Evolutionary conservation across 495 filamentous ascomycete species (phyloP), one percentile per base, ranked within the genome.

Genomic region (Massariosphaeria phaeospora): DNA sequence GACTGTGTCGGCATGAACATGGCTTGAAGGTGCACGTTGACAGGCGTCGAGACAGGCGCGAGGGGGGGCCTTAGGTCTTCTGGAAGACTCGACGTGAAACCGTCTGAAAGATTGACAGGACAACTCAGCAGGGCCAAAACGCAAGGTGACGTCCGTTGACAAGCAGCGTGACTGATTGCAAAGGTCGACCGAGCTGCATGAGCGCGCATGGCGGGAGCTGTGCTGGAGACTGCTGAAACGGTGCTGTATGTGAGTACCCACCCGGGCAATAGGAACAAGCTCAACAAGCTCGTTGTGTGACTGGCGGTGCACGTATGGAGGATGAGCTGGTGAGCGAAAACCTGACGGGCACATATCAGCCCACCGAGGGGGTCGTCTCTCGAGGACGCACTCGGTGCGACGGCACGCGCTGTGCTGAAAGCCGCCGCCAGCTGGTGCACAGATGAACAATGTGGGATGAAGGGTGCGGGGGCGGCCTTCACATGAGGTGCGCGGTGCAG

Each of bases 21-120:
- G 51, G 41, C 51, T 21, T 23, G 13, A 20, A 36, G 31, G 29
- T 9, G 38, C 18, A 38, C 51, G 41, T 54, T 52, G 35, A 52
- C 49, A 52, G 38, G 25, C 20, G 13, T 18, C 47, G 33, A 3
- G 18, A 3, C 49, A 52, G 38, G 25, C 20, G 13, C 13, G 30
- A 23, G 2, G 18, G 2, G 34, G 17, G 3, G 46, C 17, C 10
- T 17, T 10, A 27, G 43, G 23, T 9, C 25, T 54, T 54, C 51
- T 54, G 46, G 51, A 54, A 54, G 51, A 24, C n/a, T 4, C 43
- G 29, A 45, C 7, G 15, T 54, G 51, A 54, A 54, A 54, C 51
- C 40, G 15, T 17, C 1, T 18, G 35, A 45, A 41, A 34, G 4
- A 43, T 17, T 42, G 36, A 43, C 49, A 42, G 49, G 49, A 52